Evolutionary conservation across 768 basidiomycete species (phyloP).

Genomic region (Vararia minispora): DNA sequence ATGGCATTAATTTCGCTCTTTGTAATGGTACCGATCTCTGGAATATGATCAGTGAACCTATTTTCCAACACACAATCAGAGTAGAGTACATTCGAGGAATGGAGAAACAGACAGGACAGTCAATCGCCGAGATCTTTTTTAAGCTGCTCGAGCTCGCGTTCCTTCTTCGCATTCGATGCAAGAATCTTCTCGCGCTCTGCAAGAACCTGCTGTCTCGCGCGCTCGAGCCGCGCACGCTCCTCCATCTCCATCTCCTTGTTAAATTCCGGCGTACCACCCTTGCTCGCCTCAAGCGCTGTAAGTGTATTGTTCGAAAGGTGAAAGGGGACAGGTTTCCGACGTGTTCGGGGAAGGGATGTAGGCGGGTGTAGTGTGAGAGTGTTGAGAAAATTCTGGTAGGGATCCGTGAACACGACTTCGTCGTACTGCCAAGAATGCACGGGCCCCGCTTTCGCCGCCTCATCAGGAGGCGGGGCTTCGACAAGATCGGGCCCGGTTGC

Average conservation of each 20-base stretch:
- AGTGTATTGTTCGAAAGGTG: conserved; percentile 46
- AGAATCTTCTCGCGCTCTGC: conserved; percentile 72
- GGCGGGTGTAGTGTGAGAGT: conserved; percentile 76
- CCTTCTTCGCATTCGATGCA: conserved; percentile 57
- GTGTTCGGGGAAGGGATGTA: conserved; percentile 60
- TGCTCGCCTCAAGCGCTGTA: conserved; percentile 52
- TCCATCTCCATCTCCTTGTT: conserved; percentile 76
- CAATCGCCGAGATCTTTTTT: conserved; percentile 37
- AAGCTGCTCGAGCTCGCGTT: conserved; percentile 66
- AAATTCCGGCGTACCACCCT: conserved; percentile 71
- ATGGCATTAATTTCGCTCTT: conserved; percentile 42
- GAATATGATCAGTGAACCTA: background rate
- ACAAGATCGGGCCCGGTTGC: conserved; percentile 50
- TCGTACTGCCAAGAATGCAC: conserved; percentile 99
- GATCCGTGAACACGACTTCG: conserved; percentile 94
- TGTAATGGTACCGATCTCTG: background rate
- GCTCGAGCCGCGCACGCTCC: conserved; percentile 71
- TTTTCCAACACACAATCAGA: background rate
- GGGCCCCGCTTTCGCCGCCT: conserved; percentile 56
- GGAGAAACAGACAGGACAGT: background rate
- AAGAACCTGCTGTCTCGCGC: conserved; percentile 57
- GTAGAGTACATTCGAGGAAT: background rate
- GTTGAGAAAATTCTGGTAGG: conserved; percentile 77
- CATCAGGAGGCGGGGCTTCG: conserved; percentile 56
- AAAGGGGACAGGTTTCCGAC: conserved; percentile 57